Percentiles rank a stretch among this genome's conserved stretches.
Conservation (phyloP, 768 basidiomycete species). For the Filobasidium wieringae region DNA sequence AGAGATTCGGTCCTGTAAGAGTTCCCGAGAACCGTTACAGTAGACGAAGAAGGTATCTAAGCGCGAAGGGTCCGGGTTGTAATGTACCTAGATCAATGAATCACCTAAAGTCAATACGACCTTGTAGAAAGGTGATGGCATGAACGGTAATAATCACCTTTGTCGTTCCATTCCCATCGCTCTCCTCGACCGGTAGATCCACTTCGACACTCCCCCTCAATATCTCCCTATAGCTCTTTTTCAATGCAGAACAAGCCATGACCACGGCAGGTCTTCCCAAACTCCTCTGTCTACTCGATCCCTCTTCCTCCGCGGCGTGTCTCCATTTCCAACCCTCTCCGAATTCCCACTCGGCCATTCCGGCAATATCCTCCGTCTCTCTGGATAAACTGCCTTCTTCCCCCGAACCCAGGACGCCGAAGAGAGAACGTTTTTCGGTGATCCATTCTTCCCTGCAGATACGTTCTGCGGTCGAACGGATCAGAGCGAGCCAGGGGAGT, state of each 20-base stretch:
- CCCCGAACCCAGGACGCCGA: not conserved
- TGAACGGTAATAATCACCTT: conserved; percentile 30
- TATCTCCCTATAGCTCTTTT: conserved; percentile 65
- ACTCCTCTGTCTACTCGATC: conserved; percentile 19
- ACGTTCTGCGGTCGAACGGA: conserved; percentile 55
- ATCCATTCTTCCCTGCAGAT: conserved; percentile 32
- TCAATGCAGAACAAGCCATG: conserved; percentile 76
- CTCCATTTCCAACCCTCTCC: conserved; percentile 13
- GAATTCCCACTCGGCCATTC: conserved; percentile 19
- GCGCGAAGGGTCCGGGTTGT: conserved; percentile 29
- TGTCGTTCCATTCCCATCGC: conserved; percentile 14
- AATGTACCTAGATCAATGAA: not conserved
- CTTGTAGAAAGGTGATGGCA: no score
- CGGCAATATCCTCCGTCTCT: not conserved
- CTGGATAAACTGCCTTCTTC: not conserved
- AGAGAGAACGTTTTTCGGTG: not conserved
- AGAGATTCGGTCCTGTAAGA: conserved; percentile 31
- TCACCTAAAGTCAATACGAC: not conserved
- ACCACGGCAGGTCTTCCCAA: conserved; percentile 50
- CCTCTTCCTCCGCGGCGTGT: not conserved
- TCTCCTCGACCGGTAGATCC: conserved; percentile 16
- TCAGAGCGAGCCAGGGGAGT: conserved; percentile 67
- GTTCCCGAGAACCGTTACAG: conserved; percentile 35
- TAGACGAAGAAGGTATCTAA: conserved; percentile 70
- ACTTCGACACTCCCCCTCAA: conserved; percentile 51